phyloP scores from a whole-genome alignment of 169 alveolate genomes.

The Plasmodium adleri region DNA sequence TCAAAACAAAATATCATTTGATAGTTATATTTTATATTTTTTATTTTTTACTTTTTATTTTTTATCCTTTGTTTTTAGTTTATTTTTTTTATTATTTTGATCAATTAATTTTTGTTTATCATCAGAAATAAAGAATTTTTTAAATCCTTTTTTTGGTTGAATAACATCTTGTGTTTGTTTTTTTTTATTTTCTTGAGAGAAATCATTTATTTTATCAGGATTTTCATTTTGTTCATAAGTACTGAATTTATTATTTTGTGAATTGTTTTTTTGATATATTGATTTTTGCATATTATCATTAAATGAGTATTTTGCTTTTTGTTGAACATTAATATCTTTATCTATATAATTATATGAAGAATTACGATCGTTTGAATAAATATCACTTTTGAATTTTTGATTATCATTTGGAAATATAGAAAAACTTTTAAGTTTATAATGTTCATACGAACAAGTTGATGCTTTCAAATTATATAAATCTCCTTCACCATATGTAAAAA shows the following conservation, averaged over 20 bases:
- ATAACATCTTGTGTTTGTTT: neutral
- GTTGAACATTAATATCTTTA: neutral
- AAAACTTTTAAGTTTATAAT: constrained; percentile 20
- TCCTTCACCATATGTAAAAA: constrained; percentile 13
- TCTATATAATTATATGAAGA: too few species aligned
- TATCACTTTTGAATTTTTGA: constrained; percentile 9
- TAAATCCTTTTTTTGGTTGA: constrained; percentile 25
- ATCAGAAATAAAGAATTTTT: constrained; percentile 20
- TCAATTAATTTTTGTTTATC: constrained; percentile 23
- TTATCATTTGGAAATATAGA: constrained; percentile 18
- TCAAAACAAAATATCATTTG: too few species aligned
- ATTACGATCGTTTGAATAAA: too few species aligned
- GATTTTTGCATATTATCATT: constrained; percentile 19
- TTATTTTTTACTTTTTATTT: neutral
- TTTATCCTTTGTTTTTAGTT: constrained; percentile 26
- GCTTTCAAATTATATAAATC: constrained; percentile 22
- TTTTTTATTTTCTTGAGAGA: neutral
- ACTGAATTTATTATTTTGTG: constrained; percentile 15
- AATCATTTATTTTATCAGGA: neutral
- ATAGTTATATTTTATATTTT: neutral
- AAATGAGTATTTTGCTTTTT: constrained; percentile 31
- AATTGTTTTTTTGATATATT: constrained; percentile 7
- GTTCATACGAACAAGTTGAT: constrained; percentile 24
- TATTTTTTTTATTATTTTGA: constrained; percentile 21
- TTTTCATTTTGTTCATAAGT: constrained; percentile 9